Evolutionary conservation across 148 eudicot species (phyloP).

Genomic region (Drosera capensis): DNA sequence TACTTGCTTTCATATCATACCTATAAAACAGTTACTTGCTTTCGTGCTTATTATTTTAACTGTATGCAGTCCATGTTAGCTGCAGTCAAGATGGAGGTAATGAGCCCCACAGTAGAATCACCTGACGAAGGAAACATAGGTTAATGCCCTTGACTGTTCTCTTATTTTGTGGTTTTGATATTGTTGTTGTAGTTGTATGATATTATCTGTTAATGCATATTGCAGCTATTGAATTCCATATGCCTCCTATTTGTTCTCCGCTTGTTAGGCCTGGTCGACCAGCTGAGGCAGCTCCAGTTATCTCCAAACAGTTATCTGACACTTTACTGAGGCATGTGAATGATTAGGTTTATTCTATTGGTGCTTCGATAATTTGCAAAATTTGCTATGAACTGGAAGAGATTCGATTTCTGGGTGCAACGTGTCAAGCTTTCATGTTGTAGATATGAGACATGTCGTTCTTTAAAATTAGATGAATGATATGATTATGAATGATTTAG

Average conservation of each 20-base stretch:
- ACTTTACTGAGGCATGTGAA: constrained; percentile 44
- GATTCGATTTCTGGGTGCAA: not conserved
- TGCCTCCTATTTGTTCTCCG: constrained; percentile 96
- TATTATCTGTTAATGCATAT: not conserved
- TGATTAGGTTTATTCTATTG: not conserved
- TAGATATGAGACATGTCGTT: too few species aligned
- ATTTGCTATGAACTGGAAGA: too few species aligned
- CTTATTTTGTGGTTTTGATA: not conserved
- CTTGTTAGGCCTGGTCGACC: constrained; percentile 83
- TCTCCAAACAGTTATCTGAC: constrained; percentile 80
- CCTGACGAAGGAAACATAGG: constrained; percentile 89
- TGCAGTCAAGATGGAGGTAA: constrained; percentile 86
- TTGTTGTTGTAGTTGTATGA: not conserved
- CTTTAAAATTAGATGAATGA: too few species aligned
- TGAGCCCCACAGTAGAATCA: constrained; percentile 61
- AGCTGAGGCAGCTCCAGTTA: constrained; percentile 63
- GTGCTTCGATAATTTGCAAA: not conserved
- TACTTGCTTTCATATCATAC: not conserved
- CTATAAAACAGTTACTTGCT: not conserved
- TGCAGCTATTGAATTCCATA: constrained; percentile 85
- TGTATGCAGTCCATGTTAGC: constrained; percentile 86
- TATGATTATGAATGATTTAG: too few species aligned
- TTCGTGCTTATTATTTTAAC: constrained; percentile 6
- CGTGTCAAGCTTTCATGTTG: too few species aligned
- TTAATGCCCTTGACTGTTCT: constrained; percentile 9